Evolutionary conservation across 257 asterid genomes (phyloP).

Genomic region (Ilex aquifolium): DNA sequence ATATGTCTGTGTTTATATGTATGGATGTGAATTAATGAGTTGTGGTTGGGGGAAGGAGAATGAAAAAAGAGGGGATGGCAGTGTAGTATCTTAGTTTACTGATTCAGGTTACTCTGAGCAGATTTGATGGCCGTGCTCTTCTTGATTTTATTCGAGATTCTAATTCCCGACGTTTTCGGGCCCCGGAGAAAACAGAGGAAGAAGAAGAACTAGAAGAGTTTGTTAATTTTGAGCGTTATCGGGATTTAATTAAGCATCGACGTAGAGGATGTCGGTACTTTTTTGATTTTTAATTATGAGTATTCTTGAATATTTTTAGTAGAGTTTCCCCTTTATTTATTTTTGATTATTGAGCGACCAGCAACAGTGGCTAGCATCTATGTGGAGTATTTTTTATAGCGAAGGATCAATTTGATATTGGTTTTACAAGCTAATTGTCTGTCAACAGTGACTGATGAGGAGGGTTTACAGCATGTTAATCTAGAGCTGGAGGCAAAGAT

Average conservation of each 20-base stretch:
- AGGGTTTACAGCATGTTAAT: slow-evolving; percentile 78
- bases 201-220: slow-evolving; percentile 99
- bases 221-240: slow-evolving; percentile 99
- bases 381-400: neutral
- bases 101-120: slow-evolving; percentile 28
- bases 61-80: neutral
- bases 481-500: slow-evolving; percentile 90
- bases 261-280: slow-evolving; percentile 99
- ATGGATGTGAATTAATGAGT: neutral
- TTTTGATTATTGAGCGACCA: neutral
- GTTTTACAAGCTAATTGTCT: slow-evolving; percentile 21
- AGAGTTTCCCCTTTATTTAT: neutral
- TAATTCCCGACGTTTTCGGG: slow-evolving; percentile 53
- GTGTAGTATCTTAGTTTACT: slow-evolving; percentile 2
- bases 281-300: slow-evolving; percentile 32
- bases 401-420: slow-evolving; percentile 4
- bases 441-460: slow-evolving; percentile 81
- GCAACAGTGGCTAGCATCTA: neutral
- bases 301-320: no score
- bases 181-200: slow-evolving; percentile 75
- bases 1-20: neutral
- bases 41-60: no score
- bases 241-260: slow-evolving; percentile 99
- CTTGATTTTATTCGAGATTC: slow-evolving; percentile 91
- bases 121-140: slow-evolving; percentile 98